These are phyloP conservation scores for Schoenoplectus tabernaemontani DNA, from an alignment of 202 grass and related monocot genomes.

Conservation along the genomic window DNA sequence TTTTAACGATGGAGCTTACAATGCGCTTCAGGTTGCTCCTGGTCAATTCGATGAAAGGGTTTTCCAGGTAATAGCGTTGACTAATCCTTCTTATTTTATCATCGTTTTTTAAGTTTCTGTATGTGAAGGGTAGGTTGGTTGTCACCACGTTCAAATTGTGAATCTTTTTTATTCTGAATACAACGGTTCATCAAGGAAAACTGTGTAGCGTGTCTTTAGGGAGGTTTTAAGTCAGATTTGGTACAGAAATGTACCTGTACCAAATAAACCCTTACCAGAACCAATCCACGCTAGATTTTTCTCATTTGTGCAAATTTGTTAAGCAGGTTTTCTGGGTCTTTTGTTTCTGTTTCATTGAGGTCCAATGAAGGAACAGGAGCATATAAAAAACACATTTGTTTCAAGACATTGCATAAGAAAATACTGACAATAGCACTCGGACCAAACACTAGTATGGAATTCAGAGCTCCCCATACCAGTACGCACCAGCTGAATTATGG, in stretches of 20 bases:
- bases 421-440: neutral
- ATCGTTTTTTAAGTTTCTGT: neutral
- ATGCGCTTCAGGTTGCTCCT: slow-evolving; percentile 77
- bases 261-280: neutral
- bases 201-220: too few species aligned
- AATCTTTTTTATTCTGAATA: too few species aligned
- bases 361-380: neutral
- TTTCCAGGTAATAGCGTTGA: slow-evolving; percentile 41
- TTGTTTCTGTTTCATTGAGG: too few species aligned
- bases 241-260: neutral
- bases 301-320: too few species aligned
- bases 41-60: slow-evolving; percentile 80
- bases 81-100: neutral
- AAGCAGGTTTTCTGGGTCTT: too few species aligned
- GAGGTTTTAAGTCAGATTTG: neutral
- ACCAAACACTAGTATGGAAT: neutral
- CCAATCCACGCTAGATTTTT: neutral
- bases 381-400: neutral
- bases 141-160: too few species aligned
- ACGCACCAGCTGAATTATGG: too few species aligned
- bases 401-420: neutral
- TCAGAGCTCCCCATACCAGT: neutral
- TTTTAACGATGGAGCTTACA: slow-evolving; percentile 89
- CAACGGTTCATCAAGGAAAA: too few species aligned
- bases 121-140: neutral